Conservation (phyloP, 148 eudicot species). For the Salicornia ramosissima region DNA sequence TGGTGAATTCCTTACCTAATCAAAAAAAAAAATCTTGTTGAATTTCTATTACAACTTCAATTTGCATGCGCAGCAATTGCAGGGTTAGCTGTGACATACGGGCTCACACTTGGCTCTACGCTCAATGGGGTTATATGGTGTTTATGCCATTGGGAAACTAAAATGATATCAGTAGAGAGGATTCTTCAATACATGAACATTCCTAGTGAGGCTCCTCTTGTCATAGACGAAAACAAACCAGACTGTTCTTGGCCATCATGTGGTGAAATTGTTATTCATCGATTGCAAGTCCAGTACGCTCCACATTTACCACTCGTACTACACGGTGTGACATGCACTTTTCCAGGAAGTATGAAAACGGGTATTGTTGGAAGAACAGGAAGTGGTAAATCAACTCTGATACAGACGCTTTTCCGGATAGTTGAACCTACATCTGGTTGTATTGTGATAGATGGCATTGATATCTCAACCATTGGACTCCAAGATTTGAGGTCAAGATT, state of each 20-base stretch:
- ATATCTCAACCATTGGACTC: constrained; percentile 46
- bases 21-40: no score
- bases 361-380: constrained; percentile 70
- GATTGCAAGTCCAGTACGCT: constrained; percentile 48
- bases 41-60: no score
- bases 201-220: constrained; percentile 51
- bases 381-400: constrained; percentile 65
- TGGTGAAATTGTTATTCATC: constrained; percentile 29
- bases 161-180: constrained; percentile 61
- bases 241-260: constrained; percentile 41
- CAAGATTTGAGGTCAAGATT: constrained; percentile 54
- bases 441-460: constrained; percentile 42
- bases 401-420: constrained; percentile 54
- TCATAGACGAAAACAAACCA: constrained; percentile 44
- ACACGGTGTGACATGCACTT: constrained; percentile 52
- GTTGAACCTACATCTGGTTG: constrained; percentile 53
- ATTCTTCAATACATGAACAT: constrained; percentile 51
- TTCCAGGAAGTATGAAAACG: constrained; percentile 44
- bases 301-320: constrained; percentile 53
- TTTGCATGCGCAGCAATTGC: no score
- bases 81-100: constrained; percentile 58
- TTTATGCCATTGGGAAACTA: constrained; percentile 45
- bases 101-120: constrained; percentile 44
- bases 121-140: constrained; percentile 35
- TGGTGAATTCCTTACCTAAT: no score